Percentiles rank a stretch among this genome's conserved stretches.
Conservation (phyloP, 345 rosid genomes). For the Mallotus nudiflorus region DNA sequence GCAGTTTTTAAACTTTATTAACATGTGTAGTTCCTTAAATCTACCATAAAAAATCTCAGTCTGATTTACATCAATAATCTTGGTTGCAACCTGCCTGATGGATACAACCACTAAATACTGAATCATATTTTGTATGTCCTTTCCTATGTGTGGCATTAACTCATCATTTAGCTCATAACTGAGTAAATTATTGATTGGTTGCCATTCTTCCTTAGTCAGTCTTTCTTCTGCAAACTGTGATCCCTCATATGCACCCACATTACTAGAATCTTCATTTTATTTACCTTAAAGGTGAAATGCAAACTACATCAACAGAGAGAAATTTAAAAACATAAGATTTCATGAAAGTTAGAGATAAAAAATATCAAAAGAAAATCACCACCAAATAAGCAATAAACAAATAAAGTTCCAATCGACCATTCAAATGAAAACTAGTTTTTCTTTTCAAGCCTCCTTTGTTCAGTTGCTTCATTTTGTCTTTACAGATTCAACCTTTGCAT, state of each 20-base stretch:
- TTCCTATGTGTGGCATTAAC: slow-evolving; percentile 52
- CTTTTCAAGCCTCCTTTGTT: slow-evolving; percentile 69
- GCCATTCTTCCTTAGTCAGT: slow-evolving; percentile 96
- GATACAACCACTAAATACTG: slow-evolving; percentile 74
- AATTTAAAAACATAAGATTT: background rate
- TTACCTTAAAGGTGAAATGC: slow-evolving; percentile 46
- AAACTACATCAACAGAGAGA: slow-evolving; percentile 22
- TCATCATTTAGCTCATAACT: slow-evolving; percentile 92
- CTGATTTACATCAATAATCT: slow-evolving; percentile 64
- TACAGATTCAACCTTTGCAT: slow-evolving; percentile 96
- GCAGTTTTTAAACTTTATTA: slow-evolving; percentile 72
- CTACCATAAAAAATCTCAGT: slow-evolving; percentile 84
- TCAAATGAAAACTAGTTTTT: slow-evolving; percentile 85
- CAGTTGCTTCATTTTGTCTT: slow-evolving; percentile 92
- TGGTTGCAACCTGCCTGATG: slow-evolving; percentile 79
- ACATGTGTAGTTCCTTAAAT: slow-evolving; percentile 86
- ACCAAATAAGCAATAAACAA: slow-evolving; percentile 11
- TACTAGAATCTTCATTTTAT: slow-evolving; percentile 51
- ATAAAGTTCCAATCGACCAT: slow-evolving; percentile 54
- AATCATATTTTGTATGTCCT: slow-evolving; percentile 85
- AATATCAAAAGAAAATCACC: slow-evolving; percentile 5
- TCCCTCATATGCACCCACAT: slow-evolving; percentile 46
- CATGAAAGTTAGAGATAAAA: background rate
- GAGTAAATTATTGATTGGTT: slow-evolving; percentile 79
- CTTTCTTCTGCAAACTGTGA: slow-evolving; percentile 56